Base-by-base conservation (phyloP, 345 rosid genomes). In the Dipteronia sinensis region DNA sequence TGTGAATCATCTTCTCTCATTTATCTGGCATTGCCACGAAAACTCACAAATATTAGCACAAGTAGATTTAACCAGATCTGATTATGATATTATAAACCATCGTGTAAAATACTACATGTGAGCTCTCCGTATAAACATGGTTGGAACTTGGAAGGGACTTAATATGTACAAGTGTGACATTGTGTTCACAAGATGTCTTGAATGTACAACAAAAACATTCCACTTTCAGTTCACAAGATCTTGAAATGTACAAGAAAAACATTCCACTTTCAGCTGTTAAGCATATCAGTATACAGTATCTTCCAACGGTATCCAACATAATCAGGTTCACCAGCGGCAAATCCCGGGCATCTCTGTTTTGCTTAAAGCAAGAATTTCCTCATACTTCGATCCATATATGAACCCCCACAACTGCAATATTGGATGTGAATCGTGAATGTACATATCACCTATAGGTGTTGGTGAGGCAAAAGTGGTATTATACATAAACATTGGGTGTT, bases 361-460 rank as follows among this genome's bases (percentile, higher is more conserved):
- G 88, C 94, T 90, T 65, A 80, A 80, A 76, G 97, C 86, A 64
- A 92, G 91, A 31, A 92, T 77, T 83, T 96, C 99, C 67, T 96
- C 99, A 1, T 91, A 96, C 82, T 87, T 91, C 38, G 99, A 87
- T 69, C 89, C 91, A 78, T 92, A 83, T 3, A 94, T 95, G 80
- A 96, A 96, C 23, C 98, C 97, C 99, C 98, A 94, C 65, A 96
- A 82, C 99, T 96, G 89, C 84, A 77, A 62, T 38, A 20, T 61
- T 59, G 16, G 67, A 53, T 10, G 53, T 44, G 74, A 42, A 59
- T 13, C 49, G 64, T 73, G 15, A 44, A 29, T 31, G 19, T 42
- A 23, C 27, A 61, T 46, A 23, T 59, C 12, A 62, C 7, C 72
- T 19, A 19, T 38, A 51, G 4, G 47, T n/a, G 17, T 31, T 29